phyloP scores from a whole-genome alignment of 805 yeast genomes.

The Starmerella floricola region DNA sequence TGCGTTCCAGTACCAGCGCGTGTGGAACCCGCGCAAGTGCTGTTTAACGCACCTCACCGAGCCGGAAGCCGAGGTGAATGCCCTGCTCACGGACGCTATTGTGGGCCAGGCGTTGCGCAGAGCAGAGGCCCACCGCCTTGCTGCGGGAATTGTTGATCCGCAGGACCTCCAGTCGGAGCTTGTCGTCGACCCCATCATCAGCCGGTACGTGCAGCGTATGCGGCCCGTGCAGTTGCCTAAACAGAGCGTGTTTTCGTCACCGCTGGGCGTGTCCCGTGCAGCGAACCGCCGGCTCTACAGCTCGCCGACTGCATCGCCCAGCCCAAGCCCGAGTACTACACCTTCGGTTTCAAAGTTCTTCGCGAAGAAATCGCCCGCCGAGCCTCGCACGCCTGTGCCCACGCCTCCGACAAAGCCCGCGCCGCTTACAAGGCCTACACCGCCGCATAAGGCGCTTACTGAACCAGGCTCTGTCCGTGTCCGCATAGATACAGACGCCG shows the following conservation, averaged over 20 bases:
- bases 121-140: constrained; percentile 15
- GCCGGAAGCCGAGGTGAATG: not conserved
- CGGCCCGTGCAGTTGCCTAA: constrained; percentile 3
- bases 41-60: constrained; percentile 31
- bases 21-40: constrained; percentile 50
- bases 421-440: too few species aligned
- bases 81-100: constrained; percentile 5
- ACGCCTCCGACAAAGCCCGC: not conserved
- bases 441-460: too few species aligned
- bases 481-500: not conserved
- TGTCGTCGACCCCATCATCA: constrained; percentile 8
- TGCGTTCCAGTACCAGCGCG: constrained; percentile 78
- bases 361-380: too few species aligned
- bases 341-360: too few species aligned
- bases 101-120: constrained; percentile 10
- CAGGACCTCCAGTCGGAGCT: constrained; percentile 4
- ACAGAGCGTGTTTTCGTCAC: not conserved
- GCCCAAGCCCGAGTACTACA: too few species aligned
- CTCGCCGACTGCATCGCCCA: not conserved
- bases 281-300: constrained; percentile 4
- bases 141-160: constrained; percentile 15
- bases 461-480: too few species aligned
- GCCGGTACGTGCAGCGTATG: constrained; percentile 7
- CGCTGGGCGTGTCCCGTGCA: constrained; percentile 1
- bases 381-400: not conserved